Base-by-base conservation (phyloP, 2,329 filamentous ascomycete genomes). In the Botrytis sinoallii region DNA sequence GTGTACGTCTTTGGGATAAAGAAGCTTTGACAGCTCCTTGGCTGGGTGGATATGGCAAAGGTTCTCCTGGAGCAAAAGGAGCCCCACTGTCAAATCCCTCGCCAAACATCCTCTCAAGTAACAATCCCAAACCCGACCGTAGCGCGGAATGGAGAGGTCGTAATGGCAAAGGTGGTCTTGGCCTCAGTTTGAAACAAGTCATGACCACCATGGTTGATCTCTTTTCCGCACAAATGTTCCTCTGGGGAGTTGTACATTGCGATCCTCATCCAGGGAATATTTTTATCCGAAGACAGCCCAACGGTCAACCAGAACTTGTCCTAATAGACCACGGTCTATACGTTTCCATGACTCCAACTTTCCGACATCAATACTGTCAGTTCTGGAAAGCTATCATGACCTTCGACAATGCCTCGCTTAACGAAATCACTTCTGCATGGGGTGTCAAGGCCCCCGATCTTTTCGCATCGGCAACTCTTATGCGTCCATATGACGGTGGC, bases 251-350 rank as follows among this genome's bases (percentile, higher is more conserved):
- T 61, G 93, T 98, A 0, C 95, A 99, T 84, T 98, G 95, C 84
- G 96, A 99, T 82, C 96, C 96, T 16, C 96, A 99, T 81, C 96
- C 96, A 1, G 95, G 95, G 42, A 99, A 99, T 84, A 96, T 98
- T 82, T 97, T 99, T 84, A 92, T 98, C 80, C 92, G 96, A 14
- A 91, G 96, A 14, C 86, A 93, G 25, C 92, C 94, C 1, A 91
- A 87, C 61, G 95, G 95, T n/a, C 88, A 90, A 61, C 88, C 95
- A 0, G 94, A 99, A 84, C 88, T 99, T 44, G 95, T 98, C 1
- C 90, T 99, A 52, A 97, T 99, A 81, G 96, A 99, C 83, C 96
- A 99, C 83, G 96, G 96, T 0, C 89, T 99, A 9, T 99, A 99
- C 84, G 93, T 98, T 73, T 92, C 93, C 82, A 96, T 98, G 93